Base-by-base conservation (phyloP, 257 asterid species). In the Rehmannia glutinosa region DNA sequence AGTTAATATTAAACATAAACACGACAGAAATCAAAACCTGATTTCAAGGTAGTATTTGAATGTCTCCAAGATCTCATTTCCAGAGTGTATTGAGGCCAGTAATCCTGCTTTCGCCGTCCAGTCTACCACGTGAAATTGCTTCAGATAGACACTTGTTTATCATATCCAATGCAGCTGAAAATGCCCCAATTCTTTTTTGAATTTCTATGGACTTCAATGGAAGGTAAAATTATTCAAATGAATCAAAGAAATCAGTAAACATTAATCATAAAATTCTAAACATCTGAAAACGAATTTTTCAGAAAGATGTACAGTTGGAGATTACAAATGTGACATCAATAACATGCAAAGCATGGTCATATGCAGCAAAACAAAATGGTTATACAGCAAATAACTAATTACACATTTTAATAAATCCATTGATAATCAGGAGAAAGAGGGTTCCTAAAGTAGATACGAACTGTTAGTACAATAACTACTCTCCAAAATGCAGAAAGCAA, bases 171-270 rank as follows among this genome's bases (percentile, higher is more conserved):
- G 97, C 96, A 43, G 86, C 83, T 28, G 99, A 83, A 73, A 86
- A 94, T n/a, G 95, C 96, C 61, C 99, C 99, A 19, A 86, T 81
- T 86, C 99, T 88, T 76, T 84, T 87, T 73, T 93, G 95, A 75
- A 93, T 81, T 72, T 93, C 97, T 62, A 91, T 81, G 73, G 96
- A 81, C 96, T 93, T 80, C 45, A 78, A 51, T 52, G 24, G 42
- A 68, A 27, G 32, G 62, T 55, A 64, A 64, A 59, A 38, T 64
- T 62, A 42, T 50, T 66, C 54, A 60, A 62, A 20, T 16, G 13
- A 55, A 68, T 12, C 25, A 42, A 61, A 65, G 15, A 69, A 57
- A 46, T 30, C 19, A 13, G 50, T 19, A 46, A 20, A 69, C 56
- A 57, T 50, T 67, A 70, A 62, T 64, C 49, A 54, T 13, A 52